Conservation (phyloP, 2,329 filamentous ascomycete species). For the Ilyonectria robusta region DNA sequence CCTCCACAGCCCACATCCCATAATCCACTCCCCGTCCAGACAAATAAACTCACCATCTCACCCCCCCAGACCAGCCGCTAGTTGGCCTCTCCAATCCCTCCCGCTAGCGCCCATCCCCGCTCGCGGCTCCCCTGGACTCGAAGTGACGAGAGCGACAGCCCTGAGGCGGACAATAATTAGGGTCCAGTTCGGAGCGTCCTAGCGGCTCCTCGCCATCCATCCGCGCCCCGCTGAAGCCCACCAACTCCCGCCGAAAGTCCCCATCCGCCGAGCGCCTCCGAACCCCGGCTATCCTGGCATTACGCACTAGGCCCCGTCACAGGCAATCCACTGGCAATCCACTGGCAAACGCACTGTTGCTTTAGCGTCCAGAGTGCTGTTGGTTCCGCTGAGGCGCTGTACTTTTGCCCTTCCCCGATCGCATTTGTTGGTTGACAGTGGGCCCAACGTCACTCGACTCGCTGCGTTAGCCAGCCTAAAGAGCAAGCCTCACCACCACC, state of each 20-base stretch:
- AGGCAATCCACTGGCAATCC: background rate
- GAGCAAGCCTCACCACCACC: constrained; percentile 28
- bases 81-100: constrained; percentile 10
- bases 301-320: constrained; percentile 12
- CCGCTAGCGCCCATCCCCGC: constrained; percentile 16
- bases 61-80: constrained; percentile 6
- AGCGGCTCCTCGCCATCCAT: constrained; percentile 27
- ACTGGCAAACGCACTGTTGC: constrained; percentile 11
- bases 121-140: constrained; percentile 10
- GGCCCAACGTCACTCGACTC: constrained; percentile 32
- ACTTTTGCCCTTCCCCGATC: constrained; percentile 12
- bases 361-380: constrained; percentile 22
- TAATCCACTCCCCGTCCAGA: background rate
- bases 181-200: constrained; percentile 14
- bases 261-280: constrained; percentile 21
- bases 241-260: constrained; percentile 14
- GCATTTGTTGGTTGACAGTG: constrained; percentile 22
- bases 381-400: constrained; percentile 12
- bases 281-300: constrained; percentile 18
- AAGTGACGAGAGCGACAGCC: background rate
- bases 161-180: background rate
- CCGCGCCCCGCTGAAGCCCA: constrained; percentile 20
- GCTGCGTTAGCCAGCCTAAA: constrained; percentile 24
- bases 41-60: constrained; percentile 18
- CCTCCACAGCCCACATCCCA: background rate